These are phyloP conservation scores for Leccinum boreale DNA, from an alignment of 768 basidiomycete species.

Conservation along the genomic window DNA sequence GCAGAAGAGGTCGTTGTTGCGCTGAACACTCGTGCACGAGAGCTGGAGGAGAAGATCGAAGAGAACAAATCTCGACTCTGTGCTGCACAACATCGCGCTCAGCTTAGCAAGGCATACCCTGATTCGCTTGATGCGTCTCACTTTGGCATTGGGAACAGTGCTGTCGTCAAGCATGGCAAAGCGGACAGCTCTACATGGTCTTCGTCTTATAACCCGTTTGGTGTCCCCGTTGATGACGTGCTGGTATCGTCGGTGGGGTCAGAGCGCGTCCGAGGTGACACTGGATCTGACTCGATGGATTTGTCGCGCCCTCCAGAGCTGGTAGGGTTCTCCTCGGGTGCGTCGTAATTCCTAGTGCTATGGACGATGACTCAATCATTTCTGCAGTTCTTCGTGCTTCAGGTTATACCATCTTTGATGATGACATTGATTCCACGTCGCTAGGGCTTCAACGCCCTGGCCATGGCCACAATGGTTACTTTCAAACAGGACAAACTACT, in stretches of 20 bases:
- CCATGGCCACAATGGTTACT: conserved; percentile 13
- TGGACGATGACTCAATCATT: conserved; percentile 9
- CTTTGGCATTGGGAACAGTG: conserved; percentile 3
- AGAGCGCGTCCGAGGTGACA: conserved; percentile 7
- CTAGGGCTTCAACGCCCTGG: conserved; percentile 8
- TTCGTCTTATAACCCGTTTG: conserved; percentile 32
- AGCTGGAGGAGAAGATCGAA: conserved; percentile 69
- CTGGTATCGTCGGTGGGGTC: conserved; percentile 13
- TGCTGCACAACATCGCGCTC: conserved; percentile 56
- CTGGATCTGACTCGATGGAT: conserved; percentile 14
- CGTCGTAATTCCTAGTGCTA: conserved; percentile 21
- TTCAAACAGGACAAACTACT: conserved; percentile 17
- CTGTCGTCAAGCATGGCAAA: conserved; percentile 9
- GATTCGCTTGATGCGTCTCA: conserved; percentile 15
- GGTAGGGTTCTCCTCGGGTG: conserved; percentile 31
- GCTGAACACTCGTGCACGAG: conserved; percentile 62
- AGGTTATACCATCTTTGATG: conserved; percentile 41
- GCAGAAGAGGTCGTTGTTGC: conserved; percentile 65
- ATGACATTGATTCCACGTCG: conserved; percentile 29
- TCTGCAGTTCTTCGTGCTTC: conserved; percentile 30
- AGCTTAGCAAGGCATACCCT: conserved; percentile 38
- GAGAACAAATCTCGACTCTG: conserved; percentile 60
- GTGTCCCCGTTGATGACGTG: conserved; percentile 20
- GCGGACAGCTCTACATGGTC: conserved; percentile 20
- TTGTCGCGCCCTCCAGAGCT: conserved; percentile 25